Base-by-base conservation (phyloP, 2,329 filamentous ascomycete genomes). In the Scedosporium boydii region DNA sequence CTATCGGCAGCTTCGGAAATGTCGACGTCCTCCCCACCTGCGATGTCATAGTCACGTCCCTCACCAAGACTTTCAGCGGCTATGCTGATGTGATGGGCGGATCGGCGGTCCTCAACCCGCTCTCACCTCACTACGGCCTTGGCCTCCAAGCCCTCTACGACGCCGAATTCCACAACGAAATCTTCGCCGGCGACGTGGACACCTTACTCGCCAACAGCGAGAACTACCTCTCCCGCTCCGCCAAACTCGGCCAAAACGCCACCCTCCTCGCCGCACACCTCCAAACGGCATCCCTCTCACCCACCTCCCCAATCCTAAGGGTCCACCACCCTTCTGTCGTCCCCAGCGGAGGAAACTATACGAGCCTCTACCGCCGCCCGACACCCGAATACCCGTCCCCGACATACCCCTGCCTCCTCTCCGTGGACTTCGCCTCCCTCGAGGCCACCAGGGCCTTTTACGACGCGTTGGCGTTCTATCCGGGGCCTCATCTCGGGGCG, bases 61-160 rank as follows among this genome's bases (percentile, higher is more conserved):
- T 85, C 16, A 85, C 82, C n/a, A 86, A 86, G 69, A 76, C 77
- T 1, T 86, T 87, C 67, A 82, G 74, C 64, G 84, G 84, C 16
- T 78, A 78, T 64, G 76, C 81, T 23, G 77, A 87, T 66, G 78
- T 81, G 58, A 79, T 85, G 73, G 82, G 73, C 41, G 83, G 79
- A n/a, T 78, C 77, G 59, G 66, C 76, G 18, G 74, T 79, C 48
- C 72, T 85, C 48, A 82, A 82, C 67, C 80, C 80, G 0, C 67
- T 74, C 3, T 80, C 78, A 0, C 65, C 68, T 2, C 71, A 75
- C 61, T 78, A 82, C 67, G 5, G 64, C 2, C 63, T 68, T 9
- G 29, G 29, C 9, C 70, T 84, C 9, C 61, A 65, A 42, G 10
- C 71, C 68, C 38, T 71, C 66, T 62, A 69, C 62, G n/a, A 67